Conservation (phyloP, 805 yeast species). For the Diddensiella caesifluorescens region DNA sequence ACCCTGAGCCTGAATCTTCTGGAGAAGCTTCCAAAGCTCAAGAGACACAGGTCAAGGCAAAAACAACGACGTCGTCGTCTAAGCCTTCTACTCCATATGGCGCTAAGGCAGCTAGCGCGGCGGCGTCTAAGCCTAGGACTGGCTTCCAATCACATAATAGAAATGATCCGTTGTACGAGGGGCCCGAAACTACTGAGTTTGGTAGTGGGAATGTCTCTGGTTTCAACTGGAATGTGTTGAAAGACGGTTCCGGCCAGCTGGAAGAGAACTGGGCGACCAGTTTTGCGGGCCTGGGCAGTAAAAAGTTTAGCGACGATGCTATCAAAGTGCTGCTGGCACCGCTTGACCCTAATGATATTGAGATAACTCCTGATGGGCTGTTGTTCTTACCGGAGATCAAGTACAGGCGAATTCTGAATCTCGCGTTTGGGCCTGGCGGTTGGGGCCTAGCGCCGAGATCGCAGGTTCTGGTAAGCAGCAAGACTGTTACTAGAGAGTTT, state of each 20-base stretch:
- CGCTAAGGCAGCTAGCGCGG: too few species aligned
- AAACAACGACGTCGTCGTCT: too few species aligned
- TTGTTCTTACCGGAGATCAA: conserved; percentile 92
- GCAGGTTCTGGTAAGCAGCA: conserved; percentile 69
- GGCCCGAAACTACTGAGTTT: too few species aligned
- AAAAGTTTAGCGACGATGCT: conserved; percentile 62
- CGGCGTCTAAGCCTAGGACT: too few species aligned
- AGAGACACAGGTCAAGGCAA: too few species aligned
- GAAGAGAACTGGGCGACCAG: conserved; percentile 73
- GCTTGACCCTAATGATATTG: conserved; percentile 69
- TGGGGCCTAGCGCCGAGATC: conserved; percentile 97
- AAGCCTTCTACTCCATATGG: too few species aligned
- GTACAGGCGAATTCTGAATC: conserved; percentile 81
- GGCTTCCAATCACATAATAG: too few species aligned
- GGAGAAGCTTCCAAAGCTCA: too few species aligned
- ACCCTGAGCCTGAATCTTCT: too few species aligned
- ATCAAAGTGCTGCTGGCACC: conserved; percentile 58
- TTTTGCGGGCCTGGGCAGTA: conserved; percentile 77
- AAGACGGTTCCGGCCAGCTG: not conserved
- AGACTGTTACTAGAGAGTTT: conserved; percentile 80
- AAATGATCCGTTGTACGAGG: too few species aligned
- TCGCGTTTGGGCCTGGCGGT: conserved; percentile 96
- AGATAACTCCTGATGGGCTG: conserved; percentile 93
- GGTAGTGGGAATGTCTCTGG: too few species aligned
- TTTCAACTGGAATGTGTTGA: too few species aligned